Evolutionary conservation across 139 green algal genomes (phyloP), one percentile per base, ranked within the genome.

Genomic region (Chlamydomonas sp.): DNA sequence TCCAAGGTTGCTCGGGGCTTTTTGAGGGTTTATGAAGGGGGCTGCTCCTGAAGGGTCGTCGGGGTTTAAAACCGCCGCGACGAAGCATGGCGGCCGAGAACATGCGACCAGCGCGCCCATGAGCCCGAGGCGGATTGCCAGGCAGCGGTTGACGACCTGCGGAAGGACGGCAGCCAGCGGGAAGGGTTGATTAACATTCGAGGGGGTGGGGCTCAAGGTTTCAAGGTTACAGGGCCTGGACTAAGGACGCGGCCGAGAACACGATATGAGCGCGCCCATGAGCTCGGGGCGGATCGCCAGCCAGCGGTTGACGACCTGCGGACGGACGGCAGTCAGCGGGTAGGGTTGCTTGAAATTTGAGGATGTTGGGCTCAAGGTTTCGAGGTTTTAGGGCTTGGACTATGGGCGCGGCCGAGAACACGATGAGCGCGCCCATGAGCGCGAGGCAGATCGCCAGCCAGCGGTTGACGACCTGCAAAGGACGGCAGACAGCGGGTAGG

Each of bases 391-490:
- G n/a, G n/a, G n/a, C n/a, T n/a, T n/a, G n/a, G n/a, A 90, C 89
- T 2, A 73, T 67, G 28, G 88, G 10, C 1, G 85, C 76, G 2
- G 80, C 73, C 2, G 65, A 38, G 33, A 86, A 83, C 39, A 88
- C 82, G 43, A 90, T 76, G 38, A 65, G 2, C 3, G 78, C 73
- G n/a, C 92, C 93, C 70, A 97, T 89, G 47, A 94, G 69, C 80
- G 98, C 94, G 67, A 98, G 81, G 31, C 93, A 80, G 34, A 98
- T 76, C 20, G 75, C 85, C 35, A 98, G 83, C 93, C 93, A 98
- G 59, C 93, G 83, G 76, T 98, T 97, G 26, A 92, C 79, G 48
- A 85, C 75, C 34, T 85, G 79, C 1, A 83, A 80, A 3, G 86
- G 88, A 88, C 89, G 93, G 50, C 76, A 90, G 1, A 75, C 79